A percentile compares a stretch with the other conserved stretches of the same genome.
Evolutionary conservation across 2,329 filamentous ascomycete genomes (phyloP).

Genomic region (Exophiala sp.): DNA sequence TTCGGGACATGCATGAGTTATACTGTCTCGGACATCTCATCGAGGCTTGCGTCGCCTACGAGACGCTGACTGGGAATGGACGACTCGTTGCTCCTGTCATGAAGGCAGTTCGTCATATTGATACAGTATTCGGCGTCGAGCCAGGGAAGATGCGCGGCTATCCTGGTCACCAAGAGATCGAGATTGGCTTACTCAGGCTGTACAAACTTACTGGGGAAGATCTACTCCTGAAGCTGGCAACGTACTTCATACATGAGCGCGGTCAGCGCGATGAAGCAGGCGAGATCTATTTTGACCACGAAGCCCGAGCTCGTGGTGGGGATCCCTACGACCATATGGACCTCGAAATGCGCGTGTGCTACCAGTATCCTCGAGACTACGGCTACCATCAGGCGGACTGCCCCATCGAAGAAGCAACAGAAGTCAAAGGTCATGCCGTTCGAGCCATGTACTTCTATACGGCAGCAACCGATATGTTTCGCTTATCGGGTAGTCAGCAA

Average conservation of each 20-base stretch:
- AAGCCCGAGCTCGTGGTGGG: background rate
- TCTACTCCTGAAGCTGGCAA: conserved; percentile 46
- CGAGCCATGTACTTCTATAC: conserved; percentile 4
- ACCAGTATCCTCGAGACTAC: conserved; percentile 3
- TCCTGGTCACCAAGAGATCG: conserved; percentile 57
- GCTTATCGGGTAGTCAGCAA: background rate
- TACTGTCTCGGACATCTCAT: conserved; percentile 62
- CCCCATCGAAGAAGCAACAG: background rate
- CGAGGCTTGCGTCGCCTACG: conserved; percentile 58
- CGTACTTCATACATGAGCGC: conserved; percentile 49
- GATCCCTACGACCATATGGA: conserved; percentile 2
- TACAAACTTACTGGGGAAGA: conserved; percentile 39
- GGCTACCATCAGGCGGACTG: conserved; percentile 6
- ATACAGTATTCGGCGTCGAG: conserved; percentile 47
- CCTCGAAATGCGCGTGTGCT: background rate
- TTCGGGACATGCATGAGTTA: conserved; percentile 61
- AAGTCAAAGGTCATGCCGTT: conserved; percentile 1
- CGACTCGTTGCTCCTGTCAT: conserved; percentile 51
- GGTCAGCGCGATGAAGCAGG: background rate
- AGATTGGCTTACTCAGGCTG: conserved; percentile 47
- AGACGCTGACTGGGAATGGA: conserved; percentile 48
- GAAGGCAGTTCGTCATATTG: conserved; percentile 54
- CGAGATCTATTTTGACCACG: conserved; percentile 42
- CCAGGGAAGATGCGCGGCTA: conserved; percentile 54
- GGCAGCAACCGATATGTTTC: background rate